Evolutionary conservation across 2,329 filamentous ascomycete genomes (phyloP), one percentile per base, ranked within the genome.

Genomic region (Massarina eburnea): DNA sequence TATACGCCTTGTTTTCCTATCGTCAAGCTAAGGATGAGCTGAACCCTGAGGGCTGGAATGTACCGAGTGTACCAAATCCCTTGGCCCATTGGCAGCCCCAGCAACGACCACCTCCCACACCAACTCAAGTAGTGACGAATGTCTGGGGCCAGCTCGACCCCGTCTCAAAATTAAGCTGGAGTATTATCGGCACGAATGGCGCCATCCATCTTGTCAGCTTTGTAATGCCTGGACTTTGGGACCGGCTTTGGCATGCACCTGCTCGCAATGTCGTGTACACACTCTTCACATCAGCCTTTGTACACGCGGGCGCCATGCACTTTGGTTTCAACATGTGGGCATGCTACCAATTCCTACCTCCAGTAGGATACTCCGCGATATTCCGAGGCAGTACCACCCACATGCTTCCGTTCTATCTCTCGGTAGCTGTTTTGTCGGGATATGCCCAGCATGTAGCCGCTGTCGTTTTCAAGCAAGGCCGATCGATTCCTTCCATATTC

Each of bases 301-400:
- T 64, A 8, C 61, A 65, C 46, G 50, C 46, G 0, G 60, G 61
- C 5, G 43, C 45, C 5, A 27, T 56, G 18, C 61, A 65, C 45
- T 36, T 65, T 8, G 49, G 52, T 27, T 38, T 65, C 41, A 67
- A 67, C 21, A 61, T 63, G 57, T 68, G 54, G 41, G 61, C 55
- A 10, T 51, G 57, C 8, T 62, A 62, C 45, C 63, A 66, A 36
- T 68, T 69, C 43, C 47, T 69, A 38, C 54, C 53, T 4, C 54
- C 59, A 12, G 58, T 61, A 2, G 66, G 64, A 0, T 57, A 63
- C 24, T 66, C 64, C 8, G 45, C 30, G 7, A 32, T 63, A 3
- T 69, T 69, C 33, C 59, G 65, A 42, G 64, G 61, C 9, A 61
- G 60, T n/a, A 49, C 57, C 14, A 51, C 62, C 33, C 63, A 67